Conservation (phyloP, 148 eudicot species). For the Rheum nobile region DNA sequence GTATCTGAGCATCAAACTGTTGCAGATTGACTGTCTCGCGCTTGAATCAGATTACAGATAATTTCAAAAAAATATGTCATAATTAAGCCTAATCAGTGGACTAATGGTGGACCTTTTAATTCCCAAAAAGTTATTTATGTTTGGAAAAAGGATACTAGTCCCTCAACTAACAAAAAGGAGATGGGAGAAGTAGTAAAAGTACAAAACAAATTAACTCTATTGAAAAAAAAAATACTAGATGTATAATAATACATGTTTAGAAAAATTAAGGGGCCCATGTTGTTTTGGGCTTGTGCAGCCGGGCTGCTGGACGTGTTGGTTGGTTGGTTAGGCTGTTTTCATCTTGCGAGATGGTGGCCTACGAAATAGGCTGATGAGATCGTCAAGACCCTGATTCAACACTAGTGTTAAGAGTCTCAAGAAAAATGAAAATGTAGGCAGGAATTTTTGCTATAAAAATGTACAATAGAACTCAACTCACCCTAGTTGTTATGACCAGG, state of each 20-base stretch:
- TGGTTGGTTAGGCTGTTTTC: slow-evolving; percentile 22
- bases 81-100: neutral
- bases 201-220: neutral
- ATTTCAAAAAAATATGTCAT: too few species aligned
- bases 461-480: slow-evolving; percentile 11
- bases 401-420: neutral
- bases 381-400: slow-evolving; percentile 35
- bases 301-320: neutral
- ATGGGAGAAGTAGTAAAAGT: neutral
- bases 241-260: neutral
- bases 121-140: neutral
- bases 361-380: slow-evolving; percentile 42
- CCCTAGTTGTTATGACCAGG: slow-evolving; percentile 86
- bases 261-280: neutral
- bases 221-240: neutral
- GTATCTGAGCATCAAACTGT: too few species aligned
- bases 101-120: neutral
- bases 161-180: neutral
- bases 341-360: slow-evolving; percentile 43
- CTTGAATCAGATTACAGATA: too few species aligned
- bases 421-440: neutral
- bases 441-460: neutral
- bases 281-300: neutral
- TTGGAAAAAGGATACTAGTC: neutral
- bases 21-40: too few species aligned